phyloP scores from a whole-genome alignment of 306 rosid genomes.

The Vigna trinervia region DNA sequence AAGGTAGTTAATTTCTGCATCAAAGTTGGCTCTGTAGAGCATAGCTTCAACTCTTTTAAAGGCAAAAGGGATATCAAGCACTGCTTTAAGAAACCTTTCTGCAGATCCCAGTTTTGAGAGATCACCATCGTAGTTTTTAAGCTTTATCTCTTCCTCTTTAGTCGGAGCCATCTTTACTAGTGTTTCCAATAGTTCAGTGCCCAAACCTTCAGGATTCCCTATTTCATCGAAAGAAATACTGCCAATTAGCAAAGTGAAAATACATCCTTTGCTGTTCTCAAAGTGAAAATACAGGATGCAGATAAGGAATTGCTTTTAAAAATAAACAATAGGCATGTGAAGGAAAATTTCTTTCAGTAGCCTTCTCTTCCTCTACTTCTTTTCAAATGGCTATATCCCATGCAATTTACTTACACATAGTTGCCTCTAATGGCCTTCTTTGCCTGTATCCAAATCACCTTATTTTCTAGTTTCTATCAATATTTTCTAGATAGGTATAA shows the following conservation, averaged over 20 bases:
- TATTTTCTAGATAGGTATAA: neutral
- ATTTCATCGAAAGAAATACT: constrained; percentile 41
- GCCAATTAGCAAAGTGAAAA: constrained; percentile 28
- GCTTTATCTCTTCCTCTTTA: constrained; percentile 96
- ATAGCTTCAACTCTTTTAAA: constrained; percentile 97
- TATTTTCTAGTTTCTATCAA: neutral
- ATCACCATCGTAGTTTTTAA: constrained; percentile 75
- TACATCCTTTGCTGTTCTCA: neutral
- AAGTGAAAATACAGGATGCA: constrained; percentile 13
- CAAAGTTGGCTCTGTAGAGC: constrained; percentile 96
- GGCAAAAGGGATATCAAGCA: constrained; percentile 90
- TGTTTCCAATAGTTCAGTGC: constrained; percentile 93
- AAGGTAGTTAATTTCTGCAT: constrained; percentile 85
- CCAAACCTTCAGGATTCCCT: constrained; percentile 96
- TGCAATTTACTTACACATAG: neutral
- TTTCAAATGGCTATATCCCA: neutral
- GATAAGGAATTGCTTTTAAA: constrained; percentile 14
- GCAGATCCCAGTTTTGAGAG: constrained; percentile 90
- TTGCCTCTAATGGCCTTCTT: neutral
- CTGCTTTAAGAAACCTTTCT: constrained; percentile 89
- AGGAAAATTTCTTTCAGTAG: neutral
- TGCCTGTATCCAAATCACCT: neutral
- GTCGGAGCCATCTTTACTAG: constrained; percentile 99
- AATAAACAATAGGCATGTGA: neutral
- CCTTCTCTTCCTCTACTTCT: neutral